Evolutionary conservation across 768 basidiomycete genomes (phyloP), one percentile per base, ranked within the genome.

Genomic region (Lactarius psammicola): DNA sequence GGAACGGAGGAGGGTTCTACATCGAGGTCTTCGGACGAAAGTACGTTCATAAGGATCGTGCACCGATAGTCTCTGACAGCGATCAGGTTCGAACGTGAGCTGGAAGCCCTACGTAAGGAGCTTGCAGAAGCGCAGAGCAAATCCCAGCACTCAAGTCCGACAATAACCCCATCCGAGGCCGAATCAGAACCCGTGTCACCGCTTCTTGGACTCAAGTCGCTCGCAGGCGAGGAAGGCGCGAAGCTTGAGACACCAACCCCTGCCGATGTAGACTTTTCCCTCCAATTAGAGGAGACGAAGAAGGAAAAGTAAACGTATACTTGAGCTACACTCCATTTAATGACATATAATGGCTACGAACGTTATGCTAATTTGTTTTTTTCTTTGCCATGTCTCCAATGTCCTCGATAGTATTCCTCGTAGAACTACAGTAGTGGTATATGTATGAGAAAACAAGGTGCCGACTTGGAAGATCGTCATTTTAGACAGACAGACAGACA

Each of bases 1-100:
- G 95, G 95, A 98, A 98, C 73, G 95, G 95, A 11, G 94, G 91
- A 28, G 92, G 92, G 1, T 97, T 88, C 80, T 97, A 97, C 75
- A 95, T 97, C 61, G 95, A 97, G 75, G 95, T 97, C 23, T 97
- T 96, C 73, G 95, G 95, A 33, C 86, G 95, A 78, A 96, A 97
- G 95, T 95, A 68, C 70, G 92, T 84, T 64, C 56, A 5, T 17
- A 51, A 8, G 42, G 15, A 30, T 49, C 15, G 7, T 17, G 17
- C 15, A 7, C 36, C 54, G 15, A 68, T 64, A 38, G 62, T 54
- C 44, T 60, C 31, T 56, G 0, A 66, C 30, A n/a, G 7, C 11
- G 38, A 26, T 7, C 70, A 95, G 94, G 75, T 97, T 97, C 71
- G 95, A 97, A 75, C 86, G 92, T 31, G 95, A 97, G 76, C 79